Evolutionary conservation across 225 moss, liverwort and hornwort species (phyloP).

Genomic region (Marchantia polymorpha): DNA sequence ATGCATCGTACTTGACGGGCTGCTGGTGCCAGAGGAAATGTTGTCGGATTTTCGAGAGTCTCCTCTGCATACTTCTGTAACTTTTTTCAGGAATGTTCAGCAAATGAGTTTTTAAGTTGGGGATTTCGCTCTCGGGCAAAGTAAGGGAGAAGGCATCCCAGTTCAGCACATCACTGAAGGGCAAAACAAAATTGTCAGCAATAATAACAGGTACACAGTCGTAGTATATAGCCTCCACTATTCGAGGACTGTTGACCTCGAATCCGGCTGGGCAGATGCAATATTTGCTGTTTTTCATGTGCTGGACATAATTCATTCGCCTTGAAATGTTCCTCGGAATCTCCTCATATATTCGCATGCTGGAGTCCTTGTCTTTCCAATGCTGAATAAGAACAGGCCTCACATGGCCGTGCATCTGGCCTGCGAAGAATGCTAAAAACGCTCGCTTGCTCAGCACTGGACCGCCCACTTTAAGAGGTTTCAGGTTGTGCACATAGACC

Average conservation of each 20-base stretch:
- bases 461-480: slow-evolving; percentile 31
- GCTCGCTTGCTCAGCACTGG: slow-evolving; percentile 26
- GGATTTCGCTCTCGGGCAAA: slow-evolving; percentile 58
- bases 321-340: slow-evolving; percentile 38
- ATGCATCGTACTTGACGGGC: slow-evolving; percentile 64
- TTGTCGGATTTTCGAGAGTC: slow-evolving; percentile 50
- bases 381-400: slow-evolving; percentile 58
- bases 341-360: slow-evolving; percentile 70
- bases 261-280: slow-evolving; percentile 81
- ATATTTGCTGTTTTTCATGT: slow-evolving; percentile 82
- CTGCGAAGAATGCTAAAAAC: slow-evolving; percentile 79
- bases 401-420: slow-evolving; percentile 80
- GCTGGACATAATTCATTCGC: slow-evolving; percentile 42
- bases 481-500: slow-evolving; percentile 39
- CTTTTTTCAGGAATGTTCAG: slow-evolving; percentile 42
- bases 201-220: slow-evolving; percentile 89
- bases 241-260: slow-evolving; percentile 88
- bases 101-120: slow-evolving; percentile 51
- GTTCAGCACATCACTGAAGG: slow-evolving; percentile 66
- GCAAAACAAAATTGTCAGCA: slow-evolving; percentile 76
- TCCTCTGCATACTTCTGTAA: slow-evolving; percentile 52
- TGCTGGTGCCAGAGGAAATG: slow-evolving; percentile 71
- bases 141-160: slow-evolving; percentile 74
- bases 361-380: slow-evolving; percentile 74
- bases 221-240: slow-evolving; percentile 80